Evolutionary conservation across 768 basidiomycete species (phyloP).

Genomic region (Glaciozyma martinii): DNA sequence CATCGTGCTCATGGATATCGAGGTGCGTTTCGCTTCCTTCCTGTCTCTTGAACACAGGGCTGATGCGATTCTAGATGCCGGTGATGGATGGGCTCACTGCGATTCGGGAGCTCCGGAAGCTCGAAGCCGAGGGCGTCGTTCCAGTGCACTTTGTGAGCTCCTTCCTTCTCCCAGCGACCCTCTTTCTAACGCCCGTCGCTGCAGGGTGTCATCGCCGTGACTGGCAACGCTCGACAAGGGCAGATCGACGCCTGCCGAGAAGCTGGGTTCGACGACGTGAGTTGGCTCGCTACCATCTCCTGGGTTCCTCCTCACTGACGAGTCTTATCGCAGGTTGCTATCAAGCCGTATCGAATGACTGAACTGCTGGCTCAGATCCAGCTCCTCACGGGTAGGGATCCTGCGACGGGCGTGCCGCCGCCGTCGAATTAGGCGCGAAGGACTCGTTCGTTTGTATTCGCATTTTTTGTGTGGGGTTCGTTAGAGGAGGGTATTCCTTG

Average conservation of each 20-base stretch:
- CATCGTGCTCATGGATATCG: conserved; percentile 18
- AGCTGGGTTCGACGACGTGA: not conserved
- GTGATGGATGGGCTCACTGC: conserved; percentile 13
- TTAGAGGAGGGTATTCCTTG: no score
- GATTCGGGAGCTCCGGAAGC: not conserved
- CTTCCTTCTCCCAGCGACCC: not conserved
- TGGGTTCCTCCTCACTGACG: no score
- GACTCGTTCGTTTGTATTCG: no score
- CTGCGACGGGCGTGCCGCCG: no score
- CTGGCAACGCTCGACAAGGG: conserved; percentile 1
- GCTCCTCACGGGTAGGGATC: no score
- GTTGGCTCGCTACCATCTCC: no score
- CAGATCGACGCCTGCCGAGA: not conserved
- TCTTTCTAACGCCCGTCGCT: not conserved
- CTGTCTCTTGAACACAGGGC: no score
- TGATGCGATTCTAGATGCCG: conserved; percentile 7
- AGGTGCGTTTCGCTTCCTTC: not conserved
- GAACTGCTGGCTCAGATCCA: no score
- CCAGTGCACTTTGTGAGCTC: conserved; percentile 1
- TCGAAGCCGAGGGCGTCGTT: conserved; percentile 1
- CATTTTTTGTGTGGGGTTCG: no score
- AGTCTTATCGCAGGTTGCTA: no score
- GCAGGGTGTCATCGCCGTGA: not conserved
- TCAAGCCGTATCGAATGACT: no score
- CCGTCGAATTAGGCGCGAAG: no score